These are phyloP conservation scores for Tripidium arundinaceum DNA, from an alignment of 202 grass and related monocot species.

Conservation along the genomic window DNA sequence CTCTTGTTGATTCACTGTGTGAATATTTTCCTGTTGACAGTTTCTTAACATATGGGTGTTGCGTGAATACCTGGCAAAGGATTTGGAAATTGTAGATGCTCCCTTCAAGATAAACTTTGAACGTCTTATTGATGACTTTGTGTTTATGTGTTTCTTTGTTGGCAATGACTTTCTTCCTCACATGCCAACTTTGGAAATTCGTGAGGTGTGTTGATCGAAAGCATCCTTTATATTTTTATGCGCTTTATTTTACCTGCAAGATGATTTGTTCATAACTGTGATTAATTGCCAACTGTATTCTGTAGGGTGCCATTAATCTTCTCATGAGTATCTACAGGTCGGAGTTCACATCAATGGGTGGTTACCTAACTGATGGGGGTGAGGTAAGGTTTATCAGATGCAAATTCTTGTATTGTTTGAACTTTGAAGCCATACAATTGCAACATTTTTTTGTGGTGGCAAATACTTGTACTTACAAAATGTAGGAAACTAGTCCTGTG, in stretches of 20 bases:
- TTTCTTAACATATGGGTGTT: constrained; percentile 95
- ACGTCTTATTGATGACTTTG: constrained; percentile 94
- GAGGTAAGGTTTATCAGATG: constrained; percentile 75
- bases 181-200: constrained; percentile 98
- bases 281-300: constrained; percentile 26
- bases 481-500: no score
- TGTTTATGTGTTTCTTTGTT: constrained; percentile 99
- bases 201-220: constrained; percentile 67
- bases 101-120: constrained; percentile 96
- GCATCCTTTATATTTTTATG: background rate
- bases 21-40: constrained; percentile 51
- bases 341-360: constrained; percentile 85
- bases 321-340: constrained; percentile 88
- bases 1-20: constrained; percentile 15
- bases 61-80: constrained; percentile 91
- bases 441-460: background rate
- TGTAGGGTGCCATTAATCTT: constrained; percentile 93
- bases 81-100: constrained; percentile 82
- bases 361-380: constrained; percentile 94
- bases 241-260: constrained; percentile 11
- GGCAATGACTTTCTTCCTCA: constrained; percentile 98
- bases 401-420: background rate
- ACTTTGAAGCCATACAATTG: background rate
- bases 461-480: no score
- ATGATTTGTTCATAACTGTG: background rate